Evolutionary conservation across 1,284 basidiomycete species (phyloP).

Genomic region (Ustilago crameri): DNA sequence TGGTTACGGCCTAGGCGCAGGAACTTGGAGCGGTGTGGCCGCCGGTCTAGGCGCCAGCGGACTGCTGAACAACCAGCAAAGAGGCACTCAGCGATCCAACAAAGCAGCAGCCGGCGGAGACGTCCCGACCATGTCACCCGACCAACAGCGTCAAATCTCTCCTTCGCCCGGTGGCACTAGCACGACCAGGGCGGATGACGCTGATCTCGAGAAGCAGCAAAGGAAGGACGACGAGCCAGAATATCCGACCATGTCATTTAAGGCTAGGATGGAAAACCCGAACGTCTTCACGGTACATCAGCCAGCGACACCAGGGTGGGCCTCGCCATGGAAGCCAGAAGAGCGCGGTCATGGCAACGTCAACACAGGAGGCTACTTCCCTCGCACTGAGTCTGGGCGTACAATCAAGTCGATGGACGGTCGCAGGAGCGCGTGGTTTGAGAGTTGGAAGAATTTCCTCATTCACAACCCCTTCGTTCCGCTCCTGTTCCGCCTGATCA

Average conservation of each 20-base stretch:
- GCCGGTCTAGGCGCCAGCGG: conserved; percentile 46
- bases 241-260: conserved; percentile 49
- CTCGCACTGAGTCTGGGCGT: conserved; percentile 47
- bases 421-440: conserved; percentile 29
- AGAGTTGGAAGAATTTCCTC: conserved; percentile 58
- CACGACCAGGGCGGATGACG: conserved; percentile 31
- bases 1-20: conserved; percentile 34
- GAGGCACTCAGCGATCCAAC: conserved; percentile 8
- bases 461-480: conserved; percentile 67
- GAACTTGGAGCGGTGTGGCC: conserved; percentile 30
- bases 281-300: conserved; percentile 59
- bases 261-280: conserved; percentile 42
- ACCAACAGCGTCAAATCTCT: conserved; percentile 28
- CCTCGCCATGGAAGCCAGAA: conserved; percentile 62
- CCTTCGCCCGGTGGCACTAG: conserved; percentile 44
- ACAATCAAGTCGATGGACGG: conserved; percentile 29
- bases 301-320: conserved; percentile 62
- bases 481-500: conserved; percentile 84
- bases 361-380: conserved; percentile 49
- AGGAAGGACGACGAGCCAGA: conserved; percentile 24
- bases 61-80: conserved; percentile 36
- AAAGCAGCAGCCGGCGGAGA: conserved; percentile 8
- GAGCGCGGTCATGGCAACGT: conserved; percentile 42
- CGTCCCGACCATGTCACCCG: conserved; percentile 3
- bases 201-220: conserved; percentile 34